Base-by-base conservation (phyloP, 140 eudicot genomes). In the Senecio squalidus region DNA sequence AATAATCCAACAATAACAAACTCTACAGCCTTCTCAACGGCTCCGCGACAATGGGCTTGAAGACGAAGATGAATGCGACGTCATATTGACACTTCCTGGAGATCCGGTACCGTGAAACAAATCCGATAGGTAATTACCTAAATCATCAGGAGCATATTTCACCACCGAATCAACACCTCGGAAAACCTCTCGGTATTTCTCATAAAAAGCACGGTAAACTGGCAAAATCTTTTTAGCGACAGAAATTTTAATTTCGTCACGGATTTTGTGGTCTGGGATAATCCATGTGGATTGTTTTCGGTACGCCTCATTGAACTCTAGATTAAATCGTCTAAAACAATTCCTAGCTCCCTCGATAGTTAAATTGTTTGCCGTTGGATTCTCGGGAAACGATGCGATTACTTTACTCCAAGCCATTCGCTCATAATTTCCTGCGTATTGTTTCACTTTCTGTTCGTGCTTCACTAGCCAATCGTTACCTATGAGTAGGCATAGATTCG, bases 111-210 rank as follows among this genome's bases (percentile, higher is more conserved):
- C 86, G 3, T 71, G 67, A 60, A 84, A 82, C 62, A 92, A 67
- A 57, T 87, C 96, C 28, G 84, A 84, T 67, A 92, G 62, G 62
- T 77, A 79, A 75, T 92, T 92, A 0, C 64, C 72, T 74, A 87
- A 68, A 75, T 92, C 96, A 0, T 77, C 89, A 0, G 98, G 98
- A 29, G 89, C 88, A 73, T 45, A 92, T 78, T 76, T 79, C 34
- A 87, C 86, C 23, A 82, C 72, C 0, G 95, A 22, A 54, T 75
- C 83, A 4, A 38, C 25, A 4, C 83, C 83, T 26, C 54, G 4
- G 9, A 64, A 64, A 11, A 6, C 39, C 3, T 41, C 78, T 23
- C 87, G 57, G 9, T 76, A 70, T 36, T 39, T 58, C 0, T 81
- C 76, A 63, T 84, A 92, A 14, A 87, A 78, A 1, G 15, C 21